Conservation (phyloP, 495 filamentous ascomycete species). For the Hypoxylon perforatum region DNA sequence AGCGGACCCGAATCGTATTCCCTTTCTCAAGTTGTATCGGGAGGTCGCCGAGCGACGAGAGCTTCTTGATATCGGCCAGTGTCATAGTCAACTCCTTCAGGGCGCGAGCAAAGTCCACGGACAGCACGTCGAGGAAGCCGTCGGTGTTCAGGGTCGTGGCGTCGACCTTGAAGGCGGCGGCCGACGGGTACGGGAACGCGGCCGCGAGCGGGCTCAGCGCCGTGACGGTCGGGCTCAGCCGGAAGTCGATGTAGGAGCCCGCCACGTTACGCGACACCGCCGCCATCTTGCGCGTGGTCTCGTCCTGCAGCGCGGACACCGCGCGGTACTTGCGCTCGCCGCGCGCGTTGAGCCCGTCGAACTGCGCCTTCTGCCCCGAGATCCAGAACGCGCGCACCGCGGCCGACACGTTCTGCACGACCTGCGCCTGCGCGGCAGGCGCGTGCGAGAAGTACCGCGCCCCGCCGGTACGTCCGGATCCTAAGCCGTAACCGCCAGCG, state of each 20-base stretch:
- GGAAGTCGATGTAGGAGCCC: conserved; percentile 86
- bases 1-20: conserved; percentile 76
- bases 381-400: conserved; percentile 90
- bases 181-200: conserved; percentile 51
- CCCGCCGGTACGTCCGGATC: conserved; percentile 73
- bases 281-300: conserved; percentile 71
- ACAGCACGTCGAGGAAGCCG: conserved; percentile 84
- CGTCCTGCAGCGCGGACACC: conserved; percentile 75
- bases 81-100: conserved; percentile 83
- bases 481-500: conserved; percentile 83
- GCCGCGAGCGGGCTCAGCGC: conserved; percentile 73
- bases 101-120: conserved; percentile 87
- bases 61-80: conserved; percentile 81
- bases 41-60: conserved; percentile 82
- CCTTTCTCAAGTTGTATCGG: conserved; percentile 76
- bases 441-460: conserved; percentile 91
- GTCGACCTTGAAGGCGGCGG: conserved; percentile 49
- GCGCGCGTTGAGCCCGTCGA: conserved; percentile 74
- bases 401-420: conserved; percentile 92
- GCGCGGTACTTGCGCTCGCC: conserved; percentile 83
- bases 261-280: conserved; percentile 65
- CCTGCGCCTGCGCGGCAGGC: conserved; percentile 84
- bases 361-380: conserved; percentile 86
- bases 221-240: conserved; percentile 86
- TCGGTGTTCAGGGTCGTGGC: conserved; percentile 74